phyloP scores from a whole-genome alignment of 768 basidiomycete species.

The Mycena epipterygia region DNA sequence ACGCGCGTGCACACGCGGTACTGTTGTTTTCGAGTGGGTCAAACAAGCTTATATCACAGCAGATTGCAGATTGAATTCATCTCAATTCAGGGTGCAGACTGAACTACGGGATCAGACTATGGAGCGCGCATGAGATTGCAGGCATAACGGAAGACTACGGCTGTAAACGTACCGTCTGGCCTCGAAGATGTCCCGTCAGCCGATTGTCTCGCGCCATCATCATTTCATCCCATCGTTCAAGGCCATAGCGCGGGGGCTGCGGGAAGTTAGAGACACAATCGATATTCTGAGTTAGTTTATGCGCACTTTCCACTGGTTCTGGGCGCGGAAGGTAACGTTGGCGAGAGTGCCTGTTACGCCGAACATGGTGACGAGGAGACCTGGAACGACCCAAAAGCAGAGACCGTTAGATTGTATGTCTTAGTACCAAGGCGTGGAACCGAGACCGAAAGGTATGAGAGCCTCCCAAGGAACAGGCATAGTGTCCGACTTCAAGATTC shows the following conservation, averaged over 20 bases:
- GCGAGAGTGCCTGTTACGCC: conserved; percentile 91
- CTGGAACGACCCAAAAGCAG: conserved; percentile 51
- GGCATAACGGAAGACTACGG: background rate
- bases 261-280: background rate
- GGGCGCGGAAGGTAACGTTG: conserved; percentile 80
- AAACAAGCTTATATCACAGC: background rate
- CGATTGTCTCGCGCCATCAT: conserved; percentile 95
- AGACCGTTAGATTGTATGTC: conserved; percentile 27
- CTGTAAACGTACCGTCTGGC: conserved; percentile 80
- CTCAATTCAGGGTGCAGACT: conserved; percentile 1
- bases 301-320: conserved; percentile 92
- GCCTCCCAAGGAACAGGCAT: conserved; percentile 99
- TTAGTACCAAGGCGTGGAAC: conserved; percentile 17
- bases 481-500: conserved; percentile 32
- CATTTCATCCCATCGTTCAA: conserved; percentile 95
- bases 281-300: background rate
- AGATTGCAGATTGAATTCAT: conserved; percentile 9
- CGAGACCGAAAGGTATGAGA: conserved; percentile 91
- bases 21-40: background rate
- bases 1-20: background rate
- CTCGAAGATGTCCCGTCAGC: conserved; percentile 88
- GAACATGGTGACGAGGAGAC: conserved; percentile 89
- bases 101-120: conserved; percentile 36
- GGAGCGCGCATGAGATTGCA: conserved; percentile 3
- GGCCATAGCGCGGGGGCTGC: conserved; percentile 85